Evolutionary conservation across 495 filamentous ascomycete genomes (phyloP).

Genomic region (Podospora comata): DNA sequence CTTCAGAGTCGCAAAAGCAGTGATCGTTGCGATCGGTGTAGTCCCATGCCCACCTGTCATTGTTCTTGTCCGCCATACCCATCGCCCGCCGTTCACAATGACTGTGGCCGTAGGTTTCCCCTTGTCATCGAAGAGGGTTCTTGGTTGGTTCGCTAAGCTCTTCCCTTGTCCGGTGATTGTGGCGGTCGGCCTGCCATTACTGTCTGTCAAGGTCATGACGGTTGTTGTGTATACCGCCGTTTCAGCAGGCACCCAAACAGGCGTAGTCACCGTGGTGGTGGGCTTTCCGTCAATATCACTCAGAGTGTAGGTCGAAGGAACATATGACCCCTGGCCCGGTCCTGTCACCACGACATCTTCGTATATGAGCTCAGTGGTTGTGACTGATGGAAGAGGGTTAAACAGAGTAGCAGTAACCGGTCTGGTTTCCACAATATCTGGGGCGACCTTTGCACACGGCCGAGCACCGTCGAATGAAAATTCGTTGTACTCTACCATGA

Average conservation of each 20-base stretch:
- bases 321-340: not conserved
- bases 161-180: not conserved
- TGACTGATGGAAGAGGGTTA: not conserved
- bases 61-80: not conserved
- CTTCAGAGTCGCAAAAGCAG: not conserved
- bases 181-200: not conserved
- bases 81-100: not conserved
- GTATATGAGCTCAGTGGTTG: not conserved
- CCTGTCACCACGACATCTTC: not conserved
- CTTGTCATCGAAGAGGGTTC: not conserved
- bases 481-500: not conserved
- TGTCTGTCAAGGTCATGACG: not conserved
- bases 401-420: not conserved
- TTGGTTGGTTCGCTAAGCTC: not conserved
- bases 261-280: not conserved
- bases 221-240: not conserved
- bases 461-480: not conserved
- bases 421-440: not conserved
- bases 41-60: not conserved
- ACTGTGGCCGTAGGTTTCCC: not conserved
- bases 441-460: not conserved
- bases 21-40: not conserved
- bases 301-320: not conserved
- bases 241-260: not conserved
- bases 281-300: not conserved